These are phyloP conservation scores for Chlamydomonas sphaeroides DNA, from an alignment of 139 green algal species.

Conservation along the genomic window DNA sequence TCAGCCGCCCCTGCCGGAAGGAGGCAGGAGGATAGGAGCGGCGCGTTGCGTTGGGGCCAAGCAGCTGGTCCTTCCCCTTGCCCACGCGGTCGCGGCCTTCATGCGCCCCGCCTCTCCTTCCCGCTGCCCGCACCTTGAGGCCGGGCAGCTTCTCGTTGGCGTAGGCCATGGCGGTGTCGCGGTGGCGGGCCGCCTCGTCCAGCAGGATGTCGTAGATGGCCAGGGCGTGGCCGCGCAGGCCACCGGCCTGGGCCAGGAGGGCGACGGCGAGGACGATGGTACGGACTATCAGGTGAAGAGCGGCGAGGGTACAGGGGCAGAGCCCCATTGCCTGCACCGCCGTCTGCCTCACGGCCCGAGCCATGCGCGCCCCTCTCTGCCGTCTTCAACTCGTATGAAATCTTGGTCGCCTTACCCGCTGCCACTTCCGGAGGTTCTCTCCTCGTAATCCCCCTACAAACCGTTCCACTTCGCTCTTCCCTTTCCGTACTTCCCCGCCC, in stretches of 20 bases:
- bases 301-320: neutral
- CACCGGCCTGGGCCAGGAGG: neutral
- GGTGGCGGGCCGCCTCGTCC: constrained; percentile 5
- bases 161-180: constrained; percentile 11
- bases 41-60: no score
- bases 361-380: no score
- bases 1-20: no score
- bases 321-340: no score
- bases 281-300: neutral
- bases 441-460: neutral
- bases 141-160: constrained; percentile 39
- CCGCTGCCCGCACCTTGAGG: no score
- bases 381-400: no score
- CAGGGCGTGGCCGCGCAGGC: constrained; percentile 11
- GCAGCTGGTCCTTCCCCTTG: no score
- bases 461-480: neutral
- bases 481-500: no score
- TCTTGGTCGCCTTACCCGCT: neutral
- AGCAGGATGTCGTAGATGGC: constrained; percentile 25
- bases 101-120: neutral
- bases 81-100: no score
- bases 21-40: no score
- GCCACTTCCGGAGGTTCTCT: neutral
- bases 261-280: neutral
- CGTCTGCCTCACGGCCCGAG: neutral